phyloP scores from a whole-genome alignment of 2,329 filamentous ascomycete species.

The Didymella exigua region DNA sequence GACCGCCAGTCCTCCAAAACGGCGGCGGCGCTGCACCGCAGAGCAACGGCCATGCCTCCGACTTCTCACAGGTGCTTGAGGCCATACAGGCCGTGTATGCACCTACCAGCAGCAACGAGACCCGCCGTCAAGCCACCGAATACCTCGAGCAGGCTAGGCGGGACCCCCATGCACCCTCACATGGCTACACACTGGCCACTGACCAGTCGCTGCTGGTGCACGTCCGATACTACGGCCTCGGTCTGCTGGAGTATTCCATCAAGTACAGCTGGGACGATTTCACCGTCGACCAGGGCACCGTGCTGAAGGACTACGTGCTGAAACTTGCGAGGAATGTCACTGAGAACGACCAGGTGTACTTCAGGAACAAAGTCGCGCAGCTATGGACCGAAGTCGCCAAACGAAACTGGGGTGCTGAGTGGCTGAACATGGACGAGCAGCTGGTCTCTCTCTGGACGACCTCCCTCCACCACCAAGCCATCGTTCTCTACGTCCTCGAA shows the following conservation, averaged over 20 bases:
- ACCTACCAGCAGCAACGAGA: conserved; percentile 77
- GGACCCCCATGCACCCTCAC: conserved; percentile 76
- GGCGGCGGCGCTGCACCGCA: conserved; percentile 25
- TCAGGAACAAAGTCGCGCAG: conserved; percentile 92
- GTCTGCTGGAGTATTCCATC: conserved; percentile 87
- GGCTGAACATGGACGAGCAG: conserved; percentile 91
- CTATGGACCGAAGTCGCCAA: conserved; percentile 96
- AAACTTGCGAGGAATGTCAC: conserved; percentile 75
- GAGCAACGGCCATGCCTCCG: conserved; percentile 28
- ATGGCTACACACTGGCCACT: conserved; percentile 82
- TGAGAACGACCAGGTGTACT: conserved; percentile 75
- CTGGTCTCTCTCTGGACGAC: conserved; percentile 79
- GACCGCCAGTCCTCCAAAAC: conserved; percentile 34
- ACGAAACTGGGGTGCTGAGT: conserved; percentile 87
- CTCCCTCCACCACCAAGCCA: conserved; percentile 72
- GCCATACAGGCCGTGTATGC: conserved; percentile 89
- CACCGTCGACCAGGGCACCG: conserved; percentile 67
- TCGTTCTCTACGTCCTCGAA: conserved; percentile 88
- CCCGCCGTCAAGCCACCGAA: conserved; percentile 79
- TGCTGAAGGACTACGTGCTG: conserved; percentile 77
- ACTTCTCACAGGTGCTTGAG: conserved; percentile 73
- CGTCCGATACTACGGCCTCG: conserved; percentile 91
- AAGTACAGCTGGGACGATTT: conserved; percentile 83
- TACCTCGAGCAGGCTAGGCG: conserved; percentile 88
- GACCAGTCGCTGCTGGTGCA: conserved; percentile 76